Evolutionary conservation across 1,139 yeast species (phyloP).

Genomic region (Chernovozyma sophiae-reginae): DNA sequence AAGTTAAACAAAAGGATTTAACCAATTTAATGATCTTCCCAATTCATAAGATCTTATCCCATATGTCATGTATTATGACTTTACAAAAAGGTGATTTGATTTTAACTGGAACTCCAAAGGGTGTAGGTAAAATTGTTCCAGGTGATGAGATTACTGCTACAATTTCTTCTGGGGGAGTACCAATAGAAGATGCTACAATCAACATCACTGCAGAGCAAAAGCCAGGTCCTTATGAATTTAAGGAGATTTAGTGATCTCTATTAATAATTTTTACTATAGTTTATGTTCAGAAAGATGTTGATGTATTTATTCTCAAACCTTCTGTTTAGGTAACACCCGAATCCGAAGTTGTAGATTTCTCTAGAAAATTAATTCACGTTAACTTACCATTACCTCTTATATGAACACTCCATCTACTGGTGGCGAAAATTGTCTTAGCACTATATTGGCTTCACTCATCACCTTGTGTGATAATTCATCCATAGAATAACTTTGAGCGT

Average conservation of each 20-base stretch:
- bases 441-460: conserved; percentile 68
- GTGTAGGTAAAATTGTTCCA: conserved; percentile 79
- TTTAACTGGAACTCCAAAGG: conserved; percentile 95
- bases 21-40: conserved; percentile 89
- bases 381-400: conserved; percentile 11
- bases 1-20: conserved; percentile 64
- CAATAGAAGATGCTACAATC: conserved; percentile 49
- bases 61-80: conserved; percentile 86
- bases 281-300: no score
- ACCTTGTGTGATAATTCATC: conserved; percentile 70
- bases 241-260: conserved; percentile 41
- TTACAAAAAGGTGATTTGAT: conserved; percentile 86
- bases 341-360: no score
- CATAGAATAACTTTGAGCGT: conserved; percentile 90
- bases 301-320: no score
- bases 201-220: conserved; percentile 56
- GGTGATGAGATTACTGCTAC: conserved; percentile 76
- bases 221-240: conserved; percentile 77
- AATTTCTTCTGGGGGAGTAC: conserved; percentile 50
- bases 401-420: conserved; percentile 48
- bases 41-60: conserved; percentile 72
- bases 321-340: no score
- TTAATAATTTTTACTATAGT: no score
- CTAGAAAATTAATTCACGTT: background rate
- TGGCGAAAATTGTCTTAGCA: conserved; percentile 68